A percentile compares a stretch with the other conserved stretches of the same genome.
phyloP scores from a whole-genome alignment of 23 red algal genomes.

The Chondrus crispus region DNA sequence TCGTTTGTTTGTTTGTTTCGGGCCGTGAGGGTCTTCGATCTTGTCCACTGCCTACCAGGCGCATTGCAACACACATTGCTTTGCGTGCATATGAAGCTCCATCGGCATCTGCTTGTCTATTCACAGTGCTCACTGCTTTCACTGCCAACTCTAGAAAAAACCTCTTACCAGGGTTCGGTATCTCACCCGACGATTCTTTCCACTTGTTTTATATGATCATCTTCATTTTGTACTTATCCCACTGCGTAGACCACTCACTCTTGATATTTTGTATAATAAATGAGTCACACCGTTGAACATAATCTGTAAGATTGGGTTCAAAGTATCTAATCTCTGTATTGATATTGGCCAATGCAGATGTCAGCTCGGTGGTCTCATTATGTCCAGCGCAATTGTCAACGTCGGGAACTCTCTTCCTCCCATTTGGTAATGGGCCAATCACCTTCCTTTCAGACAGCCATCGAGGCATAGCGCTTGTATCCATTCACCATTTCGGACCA shows the following conservation, averaged over 20 bases:
- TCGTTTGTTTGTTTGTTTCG: too few species aligned
- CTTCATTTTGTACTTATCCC: constrained; percentile 11
- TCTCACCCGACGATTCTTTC: not conserved
- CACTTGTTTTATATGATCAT: not conserved
- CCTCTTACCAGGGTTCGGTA: not conserved
- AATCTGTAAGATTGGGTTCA: not conserved
- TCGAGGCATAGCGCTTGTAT: not conserved
- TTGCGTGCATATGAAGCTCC: not conserved
- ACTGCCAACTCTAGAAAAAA: not conserved
- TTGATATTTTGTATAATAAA: constrained; percentile 19
- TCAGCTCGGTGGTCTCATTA: not conserved
- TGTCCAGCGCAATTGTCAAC: not conserved
- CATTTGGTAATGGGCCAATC: not conserved
- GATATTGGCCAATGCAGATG: not conserved
- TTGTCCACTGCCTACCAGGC: too few species aligned
- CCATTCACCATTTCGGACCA: not conserved
- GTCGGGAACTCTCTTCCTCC: not conserved
- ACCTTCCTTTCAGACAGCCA: not conserved
- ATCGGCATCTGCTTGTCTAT: not conserved
- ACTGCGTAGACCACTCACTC: not conserved
- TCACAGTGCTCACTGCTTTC: not conserved
- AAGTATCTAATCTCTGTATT: constrained; percentile 4
- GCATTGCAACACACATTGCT: too few species aligned
- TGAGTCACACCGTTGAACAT: not conserved
- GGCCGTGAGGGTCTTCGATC: too few species aligned